Percentiles rank a stretch among this genome's conserved stretches.
Evolutionary conservation across 1,139 yeast genomes (phyloP).

Genomic region (Kurtzmaniella quercitrusa): DNA sequence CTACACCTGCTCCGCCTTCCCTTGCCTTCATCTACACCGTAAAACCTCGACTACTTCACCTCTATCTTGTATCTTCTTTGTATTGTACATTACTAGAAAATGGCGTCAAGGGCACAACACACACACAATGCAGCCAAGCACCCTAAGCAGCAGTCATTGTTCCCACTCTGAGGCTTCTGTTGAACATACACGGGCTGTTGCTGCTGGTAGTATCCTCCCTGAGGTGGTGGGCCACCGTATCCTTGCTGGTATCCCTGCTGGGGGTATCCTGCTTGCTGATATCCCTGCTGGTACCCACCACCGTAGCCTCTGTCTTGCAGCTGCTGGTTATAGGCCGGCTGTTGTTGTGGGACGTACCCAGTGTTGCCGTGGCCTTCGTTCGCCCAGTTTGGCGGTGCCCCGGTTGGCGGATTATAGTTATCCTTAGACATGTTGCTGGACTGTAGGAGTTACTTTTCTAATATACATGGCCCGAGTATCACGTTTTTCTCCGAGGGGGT

Average conservation of each 20-base stretch:
- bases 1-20: no score
- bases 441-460: not conserved
- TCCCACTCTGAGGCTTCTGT: slow-evolving; percentile 42
- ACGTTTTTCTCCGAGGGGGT: not conserved
- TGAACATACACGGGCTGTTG: slow-evolving; percentile 69
- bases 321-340: slow-evolving; percentile 27
- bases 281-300: slow-evolving; percentile 15
- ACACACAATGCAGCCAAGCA: slow-evolving; percentile 72
- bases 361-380: slow-evolving; percentile 5
- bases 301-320: slow-evolving; percentile 31
- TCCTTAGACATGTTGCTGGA: slow-evolving; percentile 16
- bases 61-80: not conserved
- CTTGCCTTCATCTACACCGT: no score
- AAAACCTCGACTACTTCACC: no score
- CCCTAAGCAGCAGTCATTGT: slow-evolving; percentile 55
- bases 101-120: slow-evolving; percentile 68
- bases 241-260: slow-evolving; percentile 27
- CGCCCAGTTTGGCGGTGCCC: slow-evolving; percentile 45
- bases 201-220: slow-evolving; percentile 37
- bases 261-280: slow-evolving; percentile 22
- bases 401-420: slow-evolving; percentile 38
- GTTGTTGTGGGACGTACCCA: slow-evolving; percentile 30
- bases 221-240: slow-evolving; percentile 18
- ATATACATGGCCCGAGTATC: not conserved
- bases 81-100: slow-evolving; percentile 35